phyloP scores from a whole-genome alignment of 768 basidiomycete species.

The Macrocybe gigantea region DNA sequence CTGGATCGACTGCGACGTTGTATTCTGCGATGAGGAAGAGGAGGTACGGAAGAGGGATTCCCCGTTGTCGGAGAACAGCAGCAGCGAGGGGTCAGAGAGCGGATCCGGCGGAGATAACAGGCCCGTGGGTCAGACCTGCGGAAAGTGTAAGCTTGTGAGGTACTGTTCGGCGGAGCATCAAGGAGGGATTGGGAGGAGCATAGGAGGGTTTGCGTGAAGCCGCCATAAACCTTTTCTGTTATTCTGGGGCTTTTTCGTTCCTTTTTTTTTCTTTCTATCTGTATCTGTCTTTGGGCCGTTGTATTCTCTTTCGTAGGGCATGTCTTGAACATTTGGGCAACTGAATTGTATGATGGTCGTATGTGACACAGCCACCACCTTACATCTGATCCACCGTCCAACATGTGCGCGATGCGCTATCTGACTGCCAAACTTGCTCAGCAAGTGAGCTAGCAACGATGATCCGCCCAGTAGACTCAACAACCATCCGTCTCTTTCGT shows the following conservation, averaged over 20 bases:
- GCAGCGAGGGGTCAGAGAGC: slow-evolving; percentile 39
- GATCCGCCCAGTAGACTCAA: neutral
- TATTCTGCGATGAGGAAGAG: slow-evolving; percentile 37
- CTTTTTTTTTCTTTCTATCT: slow-evolving; percentile 4
- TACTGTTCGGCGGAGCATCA: slow-evolving; percentile 76
- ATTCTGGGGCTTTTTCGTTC: neutral
- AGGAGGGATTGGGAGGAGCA: slow-evolving; percentile 77
- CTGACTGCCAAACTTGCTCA: slow-evolving; percentile 71
- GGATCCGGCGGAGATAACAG: slow-evolving; percentile 24
- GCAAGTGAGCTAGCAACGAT: slow-evolving; percentile 39
- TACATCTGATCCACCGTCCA: neutral
- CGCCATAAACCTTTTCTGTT: slow-evolving; percentile 2
- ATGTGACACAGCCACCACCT: too few relatives aligned
- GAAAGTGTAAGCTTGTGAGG: slow-evolving; percentile 73
- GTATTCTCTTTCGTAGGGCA: neutral
- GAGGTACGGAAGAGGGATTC: slow-evolving; percentile 14
- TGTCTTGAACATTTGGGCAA: too few relatives aligned
- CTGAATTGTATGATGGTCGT: too few relatives aligned
- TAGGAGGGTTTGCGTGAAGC: slow-evolving; percentile 51
- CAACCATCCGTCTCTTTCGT: neutral
- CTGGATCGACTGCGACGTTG: slow-evolving; percentile 70
- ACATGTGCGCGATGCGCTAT: slow-evolving; percentile 53
- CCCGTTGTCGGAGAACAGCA: slow-evolving; percentile 18
- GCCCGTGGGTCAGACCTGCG: slow-evolving; percentile 55
- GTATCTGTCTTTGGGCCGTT: neutral